A percentile compares a stretch with the other conserved stretches of the same genome.
These are phyloP conservation scores for Psilocybe sp. DNA, from an alignment of 768 basidiomycete species.

Conservation along the genomic window DNA sequence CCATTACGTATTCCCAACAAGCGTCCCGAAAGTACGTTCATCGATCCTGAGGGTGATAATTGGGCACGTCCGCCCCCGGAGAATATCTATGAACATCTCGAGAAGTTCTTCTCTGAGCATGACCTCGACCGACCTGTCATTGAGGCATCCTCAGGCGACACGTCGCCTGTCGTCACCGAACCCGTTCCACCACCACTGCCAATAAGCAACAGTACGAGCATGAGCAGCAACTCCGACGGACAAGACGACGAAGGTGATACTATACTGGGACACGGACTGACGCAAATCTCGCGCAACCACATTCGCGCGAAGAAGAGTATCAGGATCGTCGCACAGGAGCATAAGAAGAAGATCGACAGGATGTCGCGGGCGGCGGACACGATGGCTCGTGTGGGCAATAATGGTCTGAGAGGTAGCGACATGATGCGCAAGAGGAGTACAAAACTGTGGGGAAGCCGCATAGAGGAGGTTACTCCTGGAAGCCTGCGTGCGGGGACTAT, in stretches of 20 bases:
- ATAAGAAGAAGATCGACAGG: constrained; percentile 74
- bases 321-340: constrained; percentile 85
- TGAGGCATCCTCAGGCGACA: constrained; percentile 77
- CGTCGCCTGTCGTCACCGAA: constrained; percentile 70
- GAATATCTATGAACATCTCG: constrained; percentile 88
- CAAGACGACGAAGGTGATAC: no score
- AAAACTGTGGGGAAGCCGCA: constrained; percentile 90
- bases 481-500: constrained; percentile 47
- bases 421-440: constrained; percentile 81
- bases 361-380: constrained; percentile 56
- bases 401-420: not conserved
- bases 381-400: constrained; percentile 37
- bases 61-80: constrained; percentile 94
- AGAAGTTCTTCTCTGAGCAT: constrained; percentile 94
- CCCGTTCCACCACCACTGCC: constrained; percentile 38
- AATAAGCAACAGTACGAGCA: constrained; percentile 22
- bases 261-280: no score
- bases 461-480: constrained; percentile 86
- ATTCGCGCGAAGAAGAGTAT: constrained; percentile 86
- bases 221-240: constrained; percentile 20
- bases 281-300: no score
- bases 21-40: constrained; percentile 54
- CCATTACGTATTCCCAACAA: constrained; percentile 9
- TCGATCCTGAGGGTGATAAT: constrained; percentile 58
- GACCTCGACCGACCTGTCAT: constrained; percentile 96